Conservation (phyloP, 768 basidiomycete species). For the Collybia nuda region DNA sequence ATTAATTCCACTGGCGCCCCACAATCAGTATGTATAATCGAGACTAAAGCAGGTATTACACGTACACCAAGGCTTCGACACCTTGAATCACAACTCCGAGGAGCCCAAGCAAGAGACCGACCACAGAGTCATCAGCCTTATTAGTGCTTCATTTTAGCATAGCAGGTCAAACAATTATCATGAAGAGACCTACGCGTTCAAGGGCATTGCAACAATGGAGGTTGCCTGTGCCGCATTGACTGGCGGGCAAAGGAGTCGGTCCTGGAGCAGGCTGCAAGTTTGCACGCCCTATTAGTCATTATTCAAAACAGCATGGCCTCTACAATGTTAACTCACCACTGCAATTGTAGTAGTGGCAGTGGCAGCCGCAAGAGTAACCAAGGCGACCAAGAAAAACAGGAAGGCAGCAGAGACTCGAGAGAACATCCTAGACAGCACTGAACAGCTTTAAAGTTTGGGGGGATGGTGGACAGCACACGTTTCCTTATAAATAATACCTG, state of each 20-base stretch:
- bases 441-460: no score
- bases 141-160: neutral
- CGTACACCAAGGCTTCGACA: slow-evolving; percentile 27
- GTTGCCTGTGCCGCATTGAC: slow-evolving; percentile 20
- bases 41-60: neutral
- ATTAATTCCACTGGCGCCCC: slow-evolving; percentile 18
- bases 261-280: slow-evolving; percentile 5
- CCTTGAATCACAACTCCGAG: slow-evolving; percentile 23
- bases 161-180: neutral
- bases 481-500: no score
- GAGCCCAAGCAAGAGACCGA: slow-evolving; percentile 21
- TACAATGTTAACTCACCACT: slow-evolving; percentile 17
- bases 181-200: slow-evolving; percentile 16
- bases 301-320: neutral
- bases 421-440: slow-evolving; percentile 10
- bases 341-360: slow-evolving; percentile 15
- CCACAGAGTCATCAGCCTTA: slow-evolving; percentile 20
- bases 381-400: slow-evolving; percentile 12
- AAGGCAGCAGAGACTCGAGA: slow-evolving; percentile 11
- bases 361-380: slow-evolving; percentile 19
- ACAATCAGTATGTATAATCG: neutral
- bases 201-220: slow-evolving; percentile 25
- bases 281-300: neutral
- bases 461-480: no score
- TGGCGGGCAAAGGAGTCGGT: slow-evolving; percentile 15